Evolutionary conservation across 257 asterid genomes (phyloP).

Genomic region (Fraxinus cuspidata): DNA sequence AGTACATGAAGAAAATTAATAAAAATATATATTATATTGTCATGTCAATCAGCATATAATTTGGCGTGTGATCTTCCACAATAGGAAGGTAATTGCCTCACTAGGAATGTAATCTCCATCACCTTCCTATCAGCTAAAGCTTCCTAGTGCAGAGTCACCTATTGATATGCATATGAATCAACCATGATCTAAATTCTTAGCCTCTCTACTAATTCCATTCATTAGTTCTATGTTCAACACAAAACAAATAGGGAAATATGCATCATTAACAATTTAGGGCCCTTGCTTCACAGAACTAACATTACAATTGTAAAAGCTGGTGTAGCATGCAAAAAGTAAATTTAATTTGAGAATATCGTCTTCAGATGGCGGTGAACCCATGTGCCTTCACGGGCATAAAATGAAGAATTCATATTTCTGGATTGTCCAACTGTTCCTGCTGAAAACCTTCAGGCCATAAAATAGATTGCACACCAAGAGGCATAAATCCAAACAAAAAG

Average conservation of each 20-base stretch:
- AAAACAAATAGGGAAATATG: neutral
- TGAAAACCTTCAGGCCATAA: neutral
- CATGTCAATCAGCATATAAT: neutral
- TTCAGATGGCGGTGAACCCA: neutral
- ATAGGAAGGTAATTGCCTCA: neutral
- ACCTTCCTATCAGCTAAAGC: neutral
- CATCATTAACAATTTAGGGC: neutral
- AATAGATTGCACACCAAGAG: neutral
- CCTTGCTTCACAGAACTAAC: neutral
- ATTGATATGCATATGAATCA: neutral
- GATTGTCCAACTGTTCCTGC: neutral
- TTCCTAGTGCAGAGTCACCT: neutral
- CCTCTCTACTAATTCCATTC: neutral
- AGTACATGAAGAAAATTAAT: neutral
- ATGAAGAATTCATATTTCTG: neutral
- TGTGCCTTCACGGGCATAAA: neutral
- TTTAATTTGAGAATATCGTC: slow-evolving; percentile 1
- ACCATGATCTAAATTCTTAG: neutral
- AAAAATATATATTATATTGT: neutral
- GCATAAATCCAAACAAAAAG: neutral
- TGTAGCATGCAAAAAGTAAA: neutral
- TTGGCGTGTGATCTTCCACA: neutral
- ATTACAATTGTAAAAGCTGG: neutral
- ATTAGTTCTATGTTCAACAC: neutral
- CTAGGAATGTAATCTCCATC: neutral